These are phyloP conservation scores for Apiotrichum siamense DNA, from an alignment of 1,284 basidiomycete species.

Conservation along the genomic window DNA sequence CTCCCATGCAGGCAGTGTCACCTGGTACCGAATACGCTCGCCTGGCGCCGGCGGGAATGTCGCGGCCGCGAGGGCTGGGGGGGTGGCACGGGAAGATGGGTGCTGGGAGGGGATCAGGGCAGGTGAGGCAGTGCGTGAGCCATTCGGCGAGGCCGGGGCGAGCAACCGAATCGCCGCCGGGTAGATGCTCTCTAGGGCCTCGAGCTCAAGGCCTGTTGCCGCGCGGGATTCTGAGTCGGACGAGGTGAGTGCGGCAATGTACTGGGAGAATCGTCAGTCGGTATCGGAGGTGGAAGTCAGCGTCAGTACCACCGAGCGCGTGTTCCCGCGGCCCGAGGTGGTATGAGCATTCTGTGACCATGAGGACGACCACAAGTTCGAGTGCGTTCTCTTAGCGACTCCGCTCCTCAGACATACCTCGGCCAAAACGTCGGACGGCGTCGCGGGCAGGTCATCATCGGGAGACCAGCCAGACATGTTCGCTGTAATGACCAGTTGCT, in stretches of 20 bases:
- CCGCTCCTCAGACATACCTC: background rate
- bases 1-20: constrained; percentile 50
- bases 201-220: constrained; percentile 43
- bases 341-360: too few species aligned
- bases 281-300: background rate
- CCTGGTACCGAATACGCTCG: constrained; percentile 60
- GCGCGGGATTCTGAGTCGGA: constrained; percentile 30
- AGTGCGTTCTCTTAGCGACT: too few species aligned
- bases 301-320: too few species aligned
- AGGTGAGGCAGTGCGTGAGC: too few species aligned
- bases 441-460: background rate
- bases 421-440: background rate
- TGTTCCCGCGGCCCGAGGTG: too few species aligned
- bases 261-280: constrained; percentile 15
- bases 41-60: constrained; percentile 15
- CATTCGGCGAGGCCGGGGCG: too few species aligned
- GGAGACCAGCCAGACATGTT: background rate
- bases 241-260: constrained; percentile 35
- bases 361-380: too few species aligned
- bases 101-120: too few species aligned
- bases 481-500: background rate
- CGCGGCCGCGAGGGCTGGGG: too few species aligned
- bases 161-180: constrained; percentile 36
- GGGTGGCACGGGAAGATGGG: too few species aligned
- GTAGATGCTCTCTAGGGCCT: constrained; percentile 78